Evolutionary conservation across 2,329 filamentous ascomycete species (phyloP), one percentile per base, ranked within the genome.

Genomic region (Alternaria hordeiaustralica): DNA sequence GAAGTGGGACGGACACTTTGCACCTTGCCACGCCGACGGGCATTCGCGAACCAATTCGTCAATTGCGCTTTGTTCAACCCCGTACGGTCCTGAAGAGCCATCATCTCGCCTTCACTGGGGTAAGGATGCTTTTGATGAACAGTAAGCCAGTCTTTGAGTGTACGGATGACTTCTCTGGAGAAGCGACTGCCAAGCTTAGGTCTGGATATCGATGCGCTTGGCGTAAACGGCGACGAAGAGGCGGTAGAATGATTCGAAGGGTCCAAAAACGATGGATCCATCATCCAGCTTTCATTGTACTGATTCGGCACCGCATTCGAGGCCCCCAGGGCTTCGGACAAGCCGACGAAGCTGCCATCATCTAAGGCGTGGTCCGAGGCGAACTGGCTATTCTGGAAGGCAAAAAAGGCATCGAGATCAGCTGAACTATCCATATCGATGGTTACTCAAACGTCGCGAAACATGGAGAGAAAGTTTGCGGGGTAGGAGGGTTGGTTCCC

Each of bases 1-100:
- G 58, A 63, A 12, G 47, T 56, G n/a, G 64, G 58, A 9, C 45
- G 61, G 25, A 59, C 57, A 28, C 41, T 63, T 25, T 68, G 68
- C 23, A 71, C 58, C 18, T 74, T 72, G 20, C 66, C 71, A 13
- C 74, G 67, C 4, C 74, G 68, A 53, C 73, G 68, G 3, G 74
- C 70, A 33, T 76, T 76, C 6, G 73, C 72, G 20, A 76, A 74
- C 74, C 74, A 76, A 9, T 74, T 76, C 5, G 68, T 62, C 2
- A 76, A 67, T 13, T 76, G 74, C 2, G 66, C 67, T 36, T 66
- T 71, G 47, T 71, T 75, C 11, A 76, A 47, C 2, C 73, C 74
- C 23, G 73, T 75, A 0, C 68, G 63, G 5, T 61, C 60, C 25
- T 71, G 64, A 2, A 76, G 61, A 5, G 64, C 30, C 4, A 58